Evolutionary conservation across 768 basidiomycete species (phyloP), one percentile per base, ranked within the genome.

Genomic region (Rhodotorula toruloides): DNA sequence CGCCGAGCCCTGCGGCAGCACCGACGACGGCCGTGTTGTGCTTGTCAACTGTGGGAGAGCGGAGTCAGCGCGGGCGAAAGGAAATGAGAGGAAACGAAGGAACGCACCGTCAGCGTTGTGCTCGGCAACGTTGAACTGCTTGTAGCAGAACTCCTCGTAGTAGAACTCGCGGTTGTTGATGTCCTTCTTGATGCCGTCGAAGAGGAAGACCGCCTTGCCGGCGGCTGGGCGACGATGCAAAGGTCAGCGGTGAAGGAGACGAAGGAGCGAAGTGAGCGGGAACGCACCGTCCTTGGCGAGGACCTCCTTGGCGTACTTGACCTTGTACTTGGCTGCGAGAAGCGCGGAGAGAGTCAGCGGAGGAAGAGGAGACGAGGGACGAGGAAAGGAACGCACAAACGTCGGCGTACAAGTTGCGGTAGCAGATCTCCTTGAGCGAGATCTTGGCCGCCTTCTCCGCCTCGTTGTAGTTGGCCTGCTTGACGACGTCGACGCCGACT

Each of bases 131-230:
- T 42, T 42, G 58, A 32, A 13, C 7, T 42, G 9, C 58, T 60
- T 60, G 58, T 60, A 60, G 58, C 58, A 60, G 40, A 42, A 60
- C 58, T 60, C 58, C 21, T 39, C 37, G 49, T 25, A 60, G 31
- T 42, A 52, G 40, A 43, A 52, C 58, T 50, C 58, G 31, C 32
- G 31, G 58, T 60, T 31, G 29, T 60, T 32, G 29, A n/a, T 40
- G 49, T 42, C 39, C 22, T 32, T 32, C 27, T 31, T 27, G 39
- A 32, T 12, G 39, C 48, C 48, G 27, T 60, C 48, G 11, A 39
- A 50, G 39, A 60, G 19, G 58, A 60, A 60, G 29, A 60, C 58
- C 29, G 40, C 19, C 31, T 50, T 17, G 48, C 48, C 48, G 22
- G 10, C 21, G 3, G 37, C 58, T 58, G 47, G 16, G 29, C 4